phyloP scores from a whole-genome alignment of 2,329 filamentous ascomycete genomes.

The Rhynchosporium graminicola region DNA sequence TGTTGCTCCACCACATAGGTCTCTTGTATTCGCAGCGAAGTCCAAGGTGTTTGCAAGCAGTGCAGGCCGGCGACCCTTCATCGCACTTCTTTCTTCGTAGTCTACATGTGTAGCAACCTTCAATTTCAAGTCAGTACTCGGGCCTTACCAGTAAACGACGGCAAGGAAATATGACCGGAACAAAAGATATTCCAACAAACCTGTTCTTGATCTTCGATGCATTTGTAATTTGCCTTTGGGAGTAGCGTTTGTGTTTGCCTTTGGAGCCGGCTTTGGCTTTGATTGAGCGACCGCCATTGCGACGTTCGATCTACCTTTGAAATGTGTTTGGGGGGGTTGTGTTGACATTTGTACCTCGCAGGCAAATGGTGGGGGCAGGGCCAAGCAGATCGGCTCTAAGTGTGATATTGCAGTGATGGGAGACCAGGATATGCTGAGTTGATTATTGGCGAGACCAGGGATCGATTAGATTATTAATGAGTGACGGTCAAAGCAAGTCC shows the following conservation, averaged over 20 bases:
- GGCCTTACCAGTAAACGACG: constrained; percentile 57
- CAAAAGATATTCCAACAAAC: constrained; percentile 55
- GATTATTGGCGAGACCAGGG: constrained; percentile 41
- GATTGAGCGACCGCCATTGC: constrained; percentile 61
- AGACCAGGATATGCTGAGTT: constrained; percentile 34
- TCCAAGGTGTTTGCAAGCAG: constrained; percentile 69
- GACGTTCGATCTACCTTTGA: constrained; percentile 43
- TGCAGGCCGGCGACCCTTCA: constrained; percentile 62
- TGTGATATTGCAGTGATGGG: constrained; percentile 32
- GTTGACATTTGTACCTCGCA: constrained; percentile 58
- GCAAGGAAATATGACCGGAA: constrained; percentile 35
- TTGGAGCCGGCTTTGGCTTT: constrained; percentile 60
- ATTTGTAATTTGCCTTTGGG: constrained; percentile 77
- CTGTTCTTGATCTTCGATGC: constrained; percentile 92
- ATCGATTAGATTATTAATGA: constrained; percentile 47
- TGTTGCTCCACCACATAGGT: constrained; percentile 96
- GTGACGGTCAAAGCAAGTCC: constrained; percentile 42
- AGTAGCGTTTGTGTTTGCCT: constrained; percentile 49
- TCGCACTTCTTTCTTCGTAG: constrained; percentile 70
- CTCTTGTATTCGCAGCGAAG: constrained; percentile 94
- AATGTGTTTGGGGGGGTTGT: constrained; percentile 59
- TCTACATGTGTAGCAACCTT: constrained; percentile 68
- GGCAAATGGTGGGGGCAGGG: constrained; percentile 36
- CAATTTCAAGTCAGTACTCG: constrained; percentile 46
- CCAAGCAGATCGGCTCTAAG: constrained; percentile 31